Evolutionary conservation across 225 moss, liverwort and hornwort genomes (phyloP).

Genomic region (Physcomitrellopsis africana): DNA sequence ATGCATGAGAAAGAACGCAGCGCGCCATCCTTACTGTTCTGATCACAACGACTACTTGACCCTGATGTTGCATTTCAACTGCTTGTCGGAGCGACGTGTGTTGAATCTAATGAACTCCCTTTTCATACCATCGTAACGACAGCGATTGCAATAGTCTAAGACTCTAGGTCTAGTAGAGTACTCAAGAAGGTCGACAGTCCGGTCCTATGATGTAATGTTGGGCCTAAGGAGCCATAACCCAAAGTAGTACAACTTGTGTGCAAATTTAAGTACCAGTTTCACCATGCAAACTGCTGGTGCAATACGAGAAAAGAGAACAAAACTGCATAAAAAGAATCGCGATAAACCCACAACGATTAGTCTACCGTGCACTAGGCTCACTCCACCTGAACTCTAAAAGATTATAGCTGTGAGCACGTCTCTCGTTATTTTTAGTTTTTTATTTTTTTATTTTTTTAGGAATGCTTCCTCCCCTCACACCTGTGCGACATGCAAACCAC

Average conservation of each 20-base stretch:
- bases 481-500: too few species aligned
- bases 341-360: neutral
- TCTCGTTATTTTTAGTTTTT: too few species aligned
- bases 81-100: neutral
- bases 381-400: too few species aligned
- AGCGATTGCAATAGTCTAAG: too few species aligned
- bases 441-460: too few species aligned
- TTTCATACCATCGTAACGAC: neutral
- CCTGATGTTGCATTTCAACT: neutral
- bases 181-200: neutral
- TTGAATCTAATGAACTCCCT: too few species aligned
- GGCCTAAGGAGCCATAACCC: neutral
- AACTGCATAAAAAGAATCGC: neutral
- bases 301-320: neutral
- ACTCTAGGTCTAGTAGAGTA: too few species aligned
- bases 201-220: slow-evolving; percentile 2
- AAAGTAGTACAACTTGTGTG: neutral
- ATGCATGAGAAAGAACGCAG: neutral
- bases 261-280: neutral
- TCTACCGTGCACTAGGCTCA: neutral
- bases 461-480: too few species aligned
- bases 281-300: neutral
- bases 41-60: neutral
- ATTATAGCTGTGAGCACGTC: too few species aligned
- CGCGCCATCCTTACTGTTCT: neutral